Conservation (phyloP, 2,329 filamentous ascomycete genomes). For the Aspergillus puulaauensis region DNA sequence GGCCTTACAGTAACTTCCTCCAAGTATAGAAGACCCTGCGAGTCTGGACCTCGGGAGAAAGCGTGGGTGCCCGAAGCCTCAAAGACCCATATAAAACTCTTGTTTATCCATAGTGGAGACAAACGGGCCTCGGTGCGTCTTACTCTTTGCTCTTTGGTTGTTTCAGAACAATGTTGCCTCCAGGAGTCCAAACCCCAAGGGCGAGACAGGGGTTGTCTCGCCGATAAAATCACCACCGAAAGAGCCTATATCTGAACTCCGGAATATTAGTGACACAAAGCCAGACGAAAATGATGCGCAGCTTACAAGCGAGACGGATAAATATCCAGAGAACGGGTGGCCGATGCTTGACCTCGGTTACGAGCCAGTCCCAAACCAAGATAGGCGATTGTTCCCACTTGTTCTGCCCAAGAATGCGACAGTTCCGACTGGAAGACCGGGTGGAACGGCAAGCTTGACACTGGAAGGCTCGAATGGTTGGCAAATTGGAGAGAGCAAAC, state of each 20-base stretch:
- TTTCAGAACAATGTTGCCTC: too few relatives aligned
- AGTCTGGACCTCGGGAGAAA: background rate
- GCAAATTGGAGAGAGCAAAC: background rate
- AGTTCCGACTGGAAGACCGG: constrained; percentile 1
- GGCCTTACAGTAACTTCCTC: too few relatives aligned
- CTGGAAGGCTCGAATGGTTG: background rate
- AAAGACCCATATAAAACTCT: background rate
- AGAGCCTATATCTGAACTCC: background rate
- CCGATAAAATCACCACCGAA: background rate
- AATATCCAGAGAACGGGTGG: constrained; percentile 2
- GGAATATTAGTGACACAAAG: background rate
- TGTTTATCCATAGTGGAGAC: background rate
- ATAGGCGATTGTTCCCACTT: too few relatives aligned
- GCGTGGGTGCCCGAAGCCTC: too few relatives aligned
- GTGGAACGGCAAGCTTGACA: constrained; percentile 2
- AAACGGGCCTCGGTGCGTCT: background rate
- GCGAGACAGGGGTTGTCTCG: background rate
- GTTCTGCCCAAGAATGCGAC: background rate
- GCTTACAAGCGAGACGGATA: constrained; percentile 3
- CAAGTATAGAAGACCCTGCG: background rate
- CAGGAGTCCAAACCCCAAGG: too few relatives aligned
- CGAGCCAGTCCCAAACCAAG: background rate
- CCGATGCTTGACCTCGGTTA: constrained; percentile 7
- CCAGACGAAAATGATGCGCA: background rate
- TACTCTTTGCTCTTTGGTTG: too few relatives aligned